Base-by-base conservation (phyloP, 169 alveolate genomes). In the Plasmodium blacklocki region DNA sequence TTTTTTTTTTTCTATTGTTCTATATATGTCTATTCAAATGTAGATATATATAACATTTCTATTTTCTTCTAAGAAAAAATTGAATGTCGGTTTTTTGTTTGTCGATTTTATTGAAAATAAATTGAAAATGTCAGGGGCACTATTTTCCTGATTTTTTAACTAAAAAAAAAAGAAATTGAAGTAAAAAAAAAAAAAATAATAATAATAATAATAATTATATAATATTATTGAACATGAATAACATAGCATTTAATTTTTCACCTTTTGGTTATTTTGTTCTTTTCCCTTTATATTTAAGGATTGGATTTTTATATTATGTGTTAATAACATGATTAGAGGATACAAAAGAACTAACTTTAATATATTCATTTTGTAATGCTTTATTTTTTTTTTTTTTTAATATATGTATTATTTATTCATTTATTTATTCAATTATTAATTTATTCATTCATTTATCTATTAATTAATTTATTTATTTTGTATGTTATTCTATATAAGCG, bases 31-130 rank as follows among this genome's bases (percentile, higher is more conserved):
- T n/a, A 59, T 71, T 7, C 11, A 71, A 56, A n/a, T 14, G 15
- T 71, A 19, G 60, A 47, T 32, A 9, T 71, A 47, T 32, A 26
- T 76, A n/a, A 76, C 88, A 58, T 76, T 76, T 63, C 88, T 50
- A 49, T 63, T 63, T 49, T 76, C 88, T 56, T 76, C 88, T 43
- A 76, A 64, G 18, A 64, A 76, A 49, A 76, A 76, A 59, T 76
- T 76, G 50, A 76, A 19, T 52, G 26, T 76, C 66, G 75, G 75
- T 49, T 76, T 74, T 39, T 52, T 47, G 3, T 58, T 18, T 63
- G 21, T 58, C 45, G 59, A 32, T 21, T 76, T 76, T 47, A 50
- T 63, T 8, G 88, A 76, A 76, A 76, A 76, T 59, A 74, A 43
- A 23, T 52, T 59, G 52, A 59, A 74, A 52, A 63, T 50, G 32